Conservation (phyloP, 2,329 filamentous ascomycete genomes). For the Cladobotryum mycophilum region DNA sequence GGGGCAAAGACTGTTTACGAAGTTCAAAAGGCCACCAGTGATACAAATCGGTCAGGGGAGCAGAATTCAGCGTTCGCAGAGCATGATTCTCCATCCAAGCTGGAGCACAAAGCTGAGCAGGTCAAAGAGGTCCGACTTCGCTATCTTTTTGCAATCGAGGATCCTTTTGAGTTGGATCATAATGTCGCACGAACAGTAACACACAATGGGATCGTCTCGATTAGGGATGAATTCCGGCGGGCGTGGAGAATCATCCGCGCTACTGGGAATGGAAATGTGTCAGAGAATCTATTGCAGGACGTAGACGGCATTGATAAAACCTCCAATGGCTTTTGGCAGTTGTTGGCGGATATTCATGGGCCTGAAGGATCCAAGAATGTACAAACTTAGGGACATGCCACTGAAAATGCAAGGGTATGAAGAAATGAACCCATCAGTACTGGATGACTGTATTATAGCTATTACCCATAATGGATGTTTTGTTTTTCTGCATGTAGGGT, state of each 20-base stretch:
- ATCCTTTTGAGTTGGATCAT: conserved; percentile 82
- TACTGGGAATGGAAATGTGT: conserved; percentile 35
- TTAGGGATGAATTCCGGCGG: conserved; percentile 77
- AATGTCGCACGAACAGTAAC: conserved; percentile 85
- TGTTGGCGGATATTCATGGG: conserved; percentile 32
- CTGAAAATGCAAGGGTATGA: not conserved
- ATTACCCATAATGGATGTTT: too few species aligned
- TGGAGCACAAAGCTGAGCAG: conserved; percentile 29
- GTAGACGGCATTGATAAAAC: conserved; percentile 27
- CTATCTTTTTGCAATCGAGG: conserved; percentile 84
- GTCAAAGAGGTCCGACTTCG: conserved; percentile 68
- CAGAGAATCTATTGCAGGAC: conserved; percentile 50
- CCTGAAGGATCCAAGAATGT: not conserved
- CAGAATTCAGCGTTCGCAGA: not conserved
- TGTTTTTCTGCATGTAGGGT: too few species aligned
- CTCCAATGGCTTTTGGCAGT: conserved; percentile 18
- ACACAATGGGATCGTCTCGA: conserved; percentile 72
- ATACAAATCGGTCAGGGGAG: not conserved
- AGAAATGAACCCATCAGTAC: too few species aligned
- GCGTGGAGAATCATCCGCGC: conserved; percentile 65
- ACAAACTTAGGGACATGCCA: not conserved
- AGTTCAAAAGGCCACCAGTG: conserved; percentile 25
- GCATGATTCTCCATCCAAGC: conserved; percentile 10
- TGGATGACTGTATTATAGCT: too few species aligned
- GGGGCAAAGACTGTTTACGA: conserved; percentile 67